Evolutionary conservation across 2,329 filamentous ascomycete genomes (phyloP), one percentile per base, ranked within the genome.

Genomic region (Xylariaceae sp.): DNA sequence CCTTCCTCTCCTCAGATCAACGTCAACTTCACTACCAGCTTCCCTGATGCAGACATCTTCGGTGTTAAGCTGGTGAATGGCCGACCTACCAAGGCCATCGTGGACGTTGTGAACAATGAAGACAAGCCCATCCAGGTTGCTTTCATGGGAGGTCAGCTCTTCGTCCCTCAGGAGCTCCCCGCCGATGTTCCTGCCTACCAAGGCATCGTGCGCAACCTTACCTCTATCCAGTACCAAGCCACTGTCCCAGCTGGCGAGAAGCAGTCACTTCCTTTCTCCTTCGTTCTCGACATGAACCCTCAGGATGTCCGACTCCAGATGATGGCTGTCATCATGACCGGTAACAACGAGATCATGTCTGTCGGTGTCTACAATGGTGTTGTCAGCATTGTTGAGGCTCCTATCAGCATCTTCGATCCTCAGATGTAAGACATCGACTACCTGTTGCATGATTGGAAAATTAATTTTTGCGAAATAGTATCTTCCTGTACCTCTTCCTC

Each of bases 401-500:
- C 92, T 44, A 88, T 86, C 53, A 94, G 85, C 77, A 82, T 96
- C 69, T 86, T 96, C 54, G 92, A 97, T 65, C 92, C 91, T 50
- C 91, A 96, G 71, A 91, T 96, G 92, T 97, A 76, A 70, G 85
- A 22, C 49, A 17, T 52, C 19, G 16, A 38, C 42, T 8, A n/a
- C 4, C 22, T 40, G 5, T 23, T 33, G 20, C 22, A 11, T 10
- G 7, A 10, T 20, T 54, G 62, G 12, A 22, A 27, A 37, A 12
- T 86, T 87, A 75, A 75, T 85, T 48, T 22, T 10, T 8, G 32
- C 23, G 4, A 14, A 20, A 36, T 44, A 97, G 93, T 65, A 89
- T 97, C 73, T 98, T 98, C 83, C 83, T 98, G 53, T 97, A 97
- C 76, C 77, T 95, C 65, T 84, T 97, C 75, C 86, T 98, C 59